Evolutionary conservation across 805 yeast genomes (phyloP).

Genomic region (Lachancea lanzarotensis): DNA sequence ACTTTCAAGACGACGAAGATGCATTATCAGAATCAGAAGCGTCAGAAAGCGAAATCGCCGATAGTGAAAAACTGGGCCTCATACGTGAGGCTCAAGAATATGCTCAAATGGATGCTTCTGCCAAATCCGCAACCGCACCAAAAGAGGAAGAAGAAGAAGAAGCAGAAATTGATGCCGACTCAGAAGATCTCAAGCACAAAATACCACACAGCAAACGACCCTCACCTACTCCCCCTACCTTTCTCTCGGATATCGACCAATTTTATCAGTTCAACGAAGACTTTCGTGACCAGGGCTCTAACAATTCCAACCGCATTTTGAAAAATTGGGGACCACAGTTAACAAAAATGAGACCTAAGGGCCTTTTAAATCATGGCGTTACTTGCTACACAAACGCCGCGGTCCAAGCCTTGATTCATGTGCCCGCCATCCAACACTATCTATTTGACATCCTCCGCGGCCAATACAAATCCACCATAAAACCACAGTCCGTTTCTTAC

Average conservation of each 20-base stretch:
- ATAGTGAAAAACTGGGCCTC: conserved; percentile 26
- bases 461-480: conserved; percentile 41
- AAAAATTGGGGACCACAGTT: conserved; percentile 66
- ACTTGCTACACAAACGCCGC: conserved; percentile 97
- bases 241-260: conserved; percentile 44
- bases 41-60: conserved; percentile 26
- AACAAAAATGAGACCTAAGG: conserved; percentile 45
- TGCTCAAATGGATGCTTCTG: conserved; percentile 5
- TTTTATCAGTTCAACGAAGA: conserved; percentile 57
- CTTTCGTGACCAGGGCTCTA: conserved; percentile 56
- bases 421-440: conserved; percentile 86
- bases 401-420: conserved; percentile 81
- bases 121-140: conserved; percentile 4
- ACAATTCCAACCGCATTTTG: conserved; percentile 47
- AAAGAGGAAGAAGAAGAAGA: conserved; percentile 14
- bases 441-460: conserved; percentile 56
- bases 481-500: conserved; percentile 54
- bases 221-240: conserved; percentile 11
- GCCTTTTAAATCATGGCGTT: conserved; percentile 85
- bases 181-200: conserved; percentile 30
- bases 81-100: conserved; percentile 20
- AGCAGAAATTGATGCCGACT: conserved; percentile 28
- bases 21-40: conserved; percentile 19
- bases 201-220: conserved; percentile 12
- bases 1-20: conserved; percentile 8